Evolutionary conservation across 2,329 filamentous ascomycete species (phyloP).

Genomic region (Aurifilum marmelostoma): DNA sequence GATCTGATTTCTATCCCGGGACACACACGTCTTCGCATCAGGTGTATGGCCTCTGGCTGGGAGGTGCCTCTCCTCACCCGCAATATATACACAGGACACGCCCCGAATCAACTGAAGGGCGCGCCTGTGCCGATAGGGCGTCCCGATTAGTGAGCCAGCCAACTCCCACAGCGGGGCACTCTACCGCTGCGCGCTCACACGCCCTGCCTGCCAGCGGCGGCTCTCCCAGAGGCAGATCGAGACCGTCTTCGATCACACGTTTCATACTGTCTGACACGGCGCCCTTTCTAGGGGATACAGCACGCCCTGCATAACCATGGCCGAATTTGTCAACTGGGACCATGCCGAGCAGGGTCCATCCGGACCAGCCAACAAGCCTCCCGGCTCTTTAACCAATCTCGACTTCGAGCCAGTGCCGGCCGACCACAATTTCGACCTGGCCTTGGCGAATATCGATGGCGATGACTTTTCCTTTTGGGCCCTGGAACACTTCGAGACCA

Average conservation of each 20-base stretch:
- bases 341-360: conserved; percentile 44
- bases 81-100: neutral
- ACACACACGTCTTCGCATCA: neutral
- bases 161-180: neutral
- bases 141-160: neutral
- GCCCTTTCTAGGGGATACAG: conserved; percentile 19
- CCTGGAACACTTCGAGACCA: conserved; percentile 58
- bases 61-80: neutral
- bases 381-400: conserved; percentile 42
- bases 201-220: neutral
- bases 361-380: conserved; percentile 33
- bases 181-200: neutral
- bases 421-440: conserved; percentile 53
- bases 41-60: neutral
- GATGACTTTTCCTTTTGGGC: conserved; percentile 64
- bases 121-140: neutral
- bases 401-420: conserved; percentile 32
- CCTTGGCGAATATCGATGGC: conserved; percentile 58
- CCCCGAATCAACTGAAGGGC: neutral
- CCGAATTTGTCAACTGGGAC: conserved; percentile 69
- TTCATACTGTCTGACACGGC: conserved; percentile 12
- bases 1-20: neutral
- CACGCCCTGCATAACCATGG: conserved; percentile 41
- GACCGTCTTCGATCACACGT: neutral
- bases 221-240: too few relatives aligned